These are phyloP conservation scores for Lasiosphaeria ovina DNA, from an alignment of 495 filamentous ascomycete genomes.

Conservation along the genomic window DNA sequence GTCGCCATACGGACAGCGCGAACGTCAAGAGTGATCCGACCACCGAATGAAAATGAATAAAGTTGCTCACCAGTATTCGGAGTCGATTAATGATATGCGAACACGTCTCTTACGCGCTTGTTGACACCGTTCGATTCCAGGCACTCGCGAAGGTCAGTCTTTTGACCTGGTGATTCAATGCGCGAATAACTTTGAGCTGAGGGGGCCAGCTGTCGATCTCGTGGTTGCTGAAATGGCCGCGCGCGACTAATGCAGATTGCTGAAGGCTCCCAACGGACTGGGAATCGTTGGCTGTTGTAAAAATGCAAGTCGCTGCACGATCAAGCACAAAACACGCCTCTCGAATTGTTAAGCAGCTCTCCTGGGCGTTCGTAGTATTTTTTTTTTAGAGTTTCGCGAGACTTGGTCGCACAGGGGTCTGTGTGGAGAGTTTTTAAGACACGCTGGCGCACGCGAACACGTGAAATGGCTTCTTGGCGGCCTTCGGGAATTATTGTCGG, in stretches of 20 bases:
- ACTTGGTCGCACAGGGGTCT: constrained; percentile 25
- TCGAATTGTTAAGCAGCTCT: constrained; percentile 4
- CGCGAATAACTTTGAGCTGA: too few species aligned
- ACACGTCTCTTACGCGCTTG: too few species aligned
- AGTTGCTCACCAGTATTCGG: too few species aligned
- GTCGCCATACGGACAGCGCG: too few species aligned
- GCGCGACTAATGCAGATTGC: constrained; percentile 10
- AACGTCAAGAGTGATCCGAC: too few species aligned
- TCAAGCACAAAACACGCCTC: constrained; percentile 11
- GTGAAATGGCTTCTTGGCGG: constrained; percentile 19
- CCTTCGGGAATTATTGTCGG: constrained; percentile 18
- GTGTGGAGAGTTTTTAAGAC: constrained; percentile 27
- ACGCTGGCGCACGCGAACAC: constrained; percentile 30
- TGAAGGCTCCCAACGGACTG: constrained; percentile 3
- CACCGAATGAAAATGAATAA: too few species aligned
- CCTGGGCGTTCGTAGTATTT: constrained; percentile 5
- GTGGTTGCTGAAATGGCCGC: constrained; percentile 1
- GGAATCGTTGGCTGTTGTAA: constrained; percentile 15
- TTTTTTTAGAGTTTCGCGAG: constrained; percentile 8
- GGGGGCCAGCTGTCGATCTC: constrained; percentile 1
- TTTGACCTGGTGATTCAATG: too few species aligned
- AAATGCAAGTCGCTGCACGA: constrained; percentile 13
- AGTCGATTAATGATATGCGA: too few species aligned
- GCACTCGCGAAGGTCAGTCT: too few species aligned
- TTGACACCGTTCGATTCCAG: too few species aligned